These are phyloP conservation scores for Boeremia exigua DNA, from an alignment of 2,329 filamentous ascomycete species.

Conservation along the genomic window DNA sequence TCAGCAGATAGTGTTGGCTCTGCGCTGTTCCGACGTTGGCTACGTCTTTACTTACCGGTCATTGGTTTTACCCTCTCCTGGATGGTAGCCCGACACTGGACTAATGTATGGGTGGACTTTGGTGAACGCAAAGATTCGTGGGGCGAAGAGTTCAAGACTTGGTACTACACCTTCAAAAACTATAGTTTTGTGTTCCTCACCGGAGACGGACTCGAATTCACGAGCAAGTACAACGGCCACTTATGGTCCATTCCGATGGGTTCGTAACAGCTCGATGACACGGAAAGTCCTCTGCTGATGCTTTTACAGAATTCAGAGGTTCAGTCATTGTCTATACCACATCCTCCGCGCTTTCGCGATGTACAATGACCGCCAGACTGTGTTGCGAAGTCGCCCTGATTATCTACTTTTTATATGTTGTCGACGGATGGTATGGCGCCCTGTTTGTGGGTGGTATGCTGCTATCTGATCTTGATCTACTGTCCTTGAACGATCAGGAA, in stretches of 20 bases:
- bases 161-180: constrained; percentile 60
- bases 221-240: constrained; percentile 43
- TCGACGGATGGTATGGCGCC: constrained; percentile 66
- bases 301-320: constrained; percentile 54
- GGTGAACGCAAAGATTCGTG: constrained; percentile 58
- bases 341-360: constrained; percentile 63
- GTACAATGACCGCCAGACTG: constrained; percentile 61
- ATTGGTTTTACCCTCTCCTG: constrained; percentile 62
- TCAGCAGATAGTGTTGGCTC: constrained; percentile 55
- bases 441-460: constrained; percentile 46
- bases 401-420: constrained; percentile 71
- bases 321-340: constrained; percentile 68
- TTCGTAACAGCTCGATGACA: neutral
- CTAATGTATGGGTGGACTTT: constrained; percentile 47
- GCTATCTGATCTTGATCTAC: constrained; percentile 46
- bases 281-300: neutral
- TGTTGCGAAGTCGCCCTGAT: constrained; percentile 61
- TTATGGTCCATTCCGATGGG: constrained; percentile 47
- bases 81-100: constrained; percentile 59
- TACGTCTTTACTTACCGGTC: constrained; percentile 59
- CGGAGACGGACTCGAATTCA: constrained; percentile 65
- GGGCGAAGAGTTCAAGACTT: constrained; percentile 36
- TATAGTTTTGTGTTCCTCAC: constrained; percentile 69
- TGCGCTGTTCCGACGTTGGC: constrained; percentile 59
- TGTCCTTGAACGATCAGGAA: constrained; percentile 35